A percentile compares a stretch with the other conserved stretches of the same genome.
Conservation (phyloP, 2,329 filamentous ascomycete species). For the Myriosclerotinia scirpicola region DNA sequence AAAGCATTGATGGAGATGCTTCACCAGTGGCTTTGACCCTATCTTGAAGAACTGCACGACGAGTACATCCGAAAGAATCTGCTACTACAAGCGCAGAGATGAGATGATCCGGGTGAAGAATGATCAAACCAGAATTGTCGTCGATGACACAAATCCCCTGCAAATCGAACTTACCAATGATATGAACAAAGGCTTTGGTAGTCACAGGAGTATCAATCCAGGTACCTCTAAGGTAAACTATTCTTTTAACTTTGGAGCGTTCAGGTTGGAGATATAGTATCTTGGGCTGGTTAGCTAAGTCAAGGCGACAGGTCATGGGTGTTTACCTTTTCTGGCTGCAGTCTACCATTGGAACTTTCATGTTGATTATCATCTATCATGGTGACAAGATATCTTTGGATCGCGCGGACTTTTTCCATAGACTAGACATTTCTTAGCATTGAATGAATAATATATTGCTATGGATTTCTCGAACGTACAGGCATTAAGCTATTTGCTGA, state of each 20-base stretch:
- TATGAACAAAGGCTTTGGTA: constrained; percentile 75
- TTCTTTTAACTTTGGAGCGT: constrained; percentile 61
- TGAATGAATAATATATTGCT: constrained; percentile 32
- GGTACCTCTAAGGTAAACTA: constrained; percentile 76
- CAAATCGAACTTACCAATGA: constrained; percentile 74
- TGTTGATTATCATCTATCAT: constrained; percentile 71
- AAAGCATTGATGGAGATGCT: constrained; percentile 77
- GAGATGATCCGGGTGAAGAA: constrained; percentile 92
- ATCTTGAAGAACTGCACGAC: constrained; percentile 90
- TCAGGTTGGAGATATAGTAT: constrained; percentile 82
- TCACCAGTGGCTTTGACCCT: constrained; percentile 88
- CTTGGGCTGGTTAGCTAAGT: constrained; percentile 47
- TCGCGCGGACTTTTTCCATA: constrained; percentile 66
- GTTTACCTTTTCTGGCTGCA: constrained; percentile 69
- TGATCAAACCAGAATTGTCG: constrained; percentile 78
- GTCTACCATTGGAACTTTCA: constrained; percentile 59
- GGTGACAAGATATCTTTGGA: constrained; percentile 83
- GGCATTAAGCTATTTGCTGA: constrained; percentile 42
- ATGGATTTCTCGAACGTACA: constrained; percentile 53
- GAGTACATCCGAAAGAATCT: constrained; percentile 91
- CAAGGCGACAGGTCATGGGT: background rate
- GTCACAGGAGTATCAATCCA: constrained; percentile 83
- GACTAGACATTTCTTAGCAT: constrained; percentile 69
- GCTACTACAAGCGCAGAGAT: constrained; percentile 93
- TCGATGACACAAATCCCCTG: constrained; percentile 77